Evolutionary conservation across 768 basidiomycete genomes (phyloP).

Genomic region (Kwoniella europaea): DNA sequence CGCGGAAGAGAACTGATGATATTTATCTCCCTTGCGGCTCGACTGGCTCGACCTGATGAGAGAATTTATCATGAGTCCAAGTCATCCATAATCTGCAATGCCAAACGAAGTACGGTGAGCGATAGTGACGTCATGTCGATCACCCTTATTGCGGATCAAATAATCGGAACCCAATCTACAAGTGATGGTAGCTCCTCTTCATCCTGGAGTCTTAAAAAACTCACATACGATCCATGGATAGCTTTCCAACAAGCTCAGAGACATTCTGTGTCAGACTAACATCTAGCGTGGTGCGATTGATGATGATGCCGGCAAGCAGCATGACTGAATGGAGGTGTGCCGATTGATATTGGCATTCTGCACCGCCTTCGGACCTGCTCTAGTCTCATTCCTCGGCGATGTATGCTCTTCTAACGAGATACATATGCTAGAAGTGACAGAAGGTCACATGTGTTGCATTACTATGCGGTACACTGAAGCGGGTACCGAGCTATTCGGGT

Average conservation of each 20-base stretch:
- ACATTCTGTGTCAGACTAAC: neutral
- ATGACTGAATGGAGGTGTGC: neutral
- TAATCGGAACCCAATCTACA: too few species aligned
- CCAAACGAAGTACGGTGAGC: neutral
- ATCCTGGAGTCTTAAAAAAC: too few species aligned
- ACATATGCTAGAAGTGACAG: neutral
- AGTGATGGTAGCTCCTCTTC: too few species aligned
- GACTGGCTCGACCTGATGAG: too few species aligned
- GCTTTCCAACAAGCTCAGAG: neutral
- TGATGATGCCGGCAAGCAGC: neutral
- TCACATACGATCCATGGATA: neutral
- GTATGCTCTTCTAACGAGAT: neutral
- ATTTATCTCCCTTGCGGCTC: too few species aligned
- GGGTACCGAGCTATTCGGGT: neutral
- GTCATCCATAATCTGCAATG: too few species aligned
- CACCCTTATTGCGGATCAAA: neutral
- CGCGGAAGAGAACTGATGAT: too few species aligned
- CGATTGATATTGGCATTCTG: neutral
- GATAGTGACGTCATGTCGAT: neutral
- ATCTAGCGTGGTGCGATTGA: neutral
- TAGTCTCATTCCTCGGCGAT: constrained; percentile 1
- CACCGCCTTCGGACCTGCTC: constrained; percentile 16
- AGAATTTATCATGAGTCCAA: too few species aligned
- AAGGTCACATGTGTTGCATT: neutral
- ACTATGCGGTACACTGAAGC: neutral